Conservation (phyloP, 768 basidiomycete species). For the Mycena polygramma region DNA sequence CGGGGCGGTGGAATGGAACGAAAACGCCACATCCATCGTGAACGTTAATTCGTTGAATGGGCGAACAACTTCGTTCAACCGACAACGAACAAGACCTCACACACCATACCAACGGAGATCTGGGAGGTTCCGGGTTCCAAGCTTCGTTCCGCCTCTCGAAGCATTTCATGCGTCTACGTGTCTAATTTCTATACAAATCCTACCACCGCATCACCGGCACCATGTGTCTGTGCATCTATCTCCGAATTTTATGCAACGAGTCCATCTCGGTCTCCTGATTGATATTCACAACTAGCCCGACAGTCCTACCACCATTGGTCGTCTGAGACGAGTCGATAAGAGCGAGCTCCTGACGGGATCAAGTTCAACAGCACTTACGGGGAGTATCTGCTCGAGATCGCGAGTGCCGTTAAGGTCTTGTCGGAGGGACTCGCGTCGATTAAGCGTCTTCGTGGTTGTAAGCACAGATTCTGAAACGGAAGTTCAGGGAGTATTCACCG, state of each 20-base stretch:
- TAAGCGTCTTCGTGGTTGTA: slow-evolving; percentile 11
- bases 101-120: too few relatives aligned
- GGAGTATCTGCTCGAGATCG: neutral
- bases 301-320: neutral
- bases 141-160: too few relatives aligned
- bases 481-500: neutral
- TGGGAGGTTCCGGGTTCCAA: too few relatives aligned
- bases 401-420: slow-evolving; percentile 7
- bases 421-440: slow-evolving; percentile 10
- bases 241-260: neutral
- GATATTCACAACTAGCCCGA: neutral
- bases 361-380: neutral
- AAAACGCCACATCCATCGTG: too few relatives aligned
- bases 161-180: too few relatives aligned
- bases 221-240: too few relatives aligned
- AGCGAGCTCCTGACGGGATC: neutral
- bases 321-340: slow-evolving; percentile 2
- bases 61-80: too few relatives aligned
- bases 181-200: too few relatives aligned
- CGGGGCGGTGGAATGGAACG: too few relatives aligned
- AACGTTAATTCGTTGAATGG: too few relatives aligned
- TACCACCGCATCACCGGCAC: too few relatives aligned
- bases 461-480: neutral
- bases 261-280: slow-evolving; percentile 7
- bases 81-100: too few relatives aligned